Evolutionary conservation across 176 grass and related monocot genomes (phyloP), one percentile per base, ranked within the genome.

Genomic region (Eleusine coracana): DNA sequence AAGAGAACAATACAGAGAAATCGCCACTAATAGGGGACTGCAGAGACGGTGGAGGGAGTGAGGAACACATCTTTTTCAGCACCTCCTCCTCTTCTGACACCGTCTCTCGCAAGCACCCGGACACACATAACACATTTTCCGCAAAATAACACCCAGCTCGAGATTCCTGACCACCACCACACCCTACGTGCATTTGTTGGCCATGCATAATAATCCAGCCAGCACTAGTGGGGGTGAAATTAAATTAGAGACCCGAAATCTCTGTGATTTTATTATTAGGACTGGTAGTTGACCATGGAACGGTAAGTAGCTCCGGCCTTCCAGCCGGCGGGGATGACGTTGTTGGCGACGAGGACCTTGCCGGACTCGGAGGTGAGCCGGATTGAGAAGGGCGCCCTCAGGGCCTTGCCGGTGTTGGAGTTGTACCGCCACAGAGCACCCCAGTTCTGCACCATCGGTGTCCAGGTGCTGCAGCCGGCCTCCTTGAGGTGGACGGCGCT

Each of bases 401-500:
- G 86, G 13, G 62, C 48, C 83, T 82, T 70, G 63, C 93, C 93
- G 11, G 88, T 86, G 82, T 85, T 72, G 76, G 90, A 90, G 84
- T 91, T 91, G 80, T 79, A 79, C 44, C 78, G 89, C 70, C 88
- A 96, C 7, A 96, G 67, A 2, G 93, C 90, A 23, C 93, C 93
- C 88, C 90, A 96, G 37, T 92, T 93, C 67, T 92, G 86, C 44
- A 38, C 72, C 90, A 93, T 96, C 34, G 82, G 79, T 5, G 75
- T 75, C 93, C 90, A 96, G 1, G 42, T 41, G 28, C 71, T 60
- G 82, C 63, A 73, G 17, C 61, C 69, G 7, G 82, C 82, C 75
- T 92, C 81, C 93, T 82, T 91, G 5, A 96, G 29, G 11, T 85
- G 75, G 15, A 93, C 86, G 11, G 86, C 70, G 48, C 10, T 78